Evolutionary conservation across 306 rosid genomes (phyloP).

Genomic region (Dalbergia cochinchinensis): DNA sequence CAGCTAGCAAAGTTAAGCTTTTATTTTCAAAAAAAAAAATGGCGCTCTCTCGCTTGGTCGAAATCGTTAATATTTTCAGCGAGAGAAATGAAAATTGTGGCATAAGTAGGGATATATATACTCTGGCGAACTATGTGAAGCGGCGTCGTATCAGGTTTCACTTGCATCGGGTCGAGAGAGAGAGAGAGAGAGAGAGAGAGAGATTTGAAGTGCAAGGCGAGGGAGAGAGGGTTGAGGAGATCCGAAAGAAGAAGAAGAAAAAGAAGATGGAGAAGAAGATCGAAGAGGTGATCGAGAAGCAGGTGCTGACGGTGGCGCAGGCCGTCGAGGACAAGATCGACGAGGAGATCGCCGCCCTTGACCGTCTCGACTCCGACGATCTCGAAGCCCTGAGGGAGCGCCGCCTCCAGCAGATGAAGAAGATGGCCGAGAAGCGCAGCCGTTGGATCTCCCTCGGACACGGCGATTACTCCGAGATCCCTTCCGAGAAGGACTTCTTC

Average conservation of each 20-base stretch:
- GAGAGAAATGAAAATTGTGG: too few relatives aligned
- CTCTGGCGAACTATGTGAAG: neutral
- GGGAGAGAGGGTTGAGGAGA: constrained; percentile 8
- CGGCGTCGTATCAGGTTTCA: constrained; percentile 26
- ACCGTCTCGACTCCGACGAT: constrained; percentile 85
- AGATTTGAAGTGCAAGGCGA: constrained; percentile 4
- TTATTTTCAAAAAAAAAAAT: neutral
- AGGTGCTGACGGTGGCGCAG: constrained; percentile 82
- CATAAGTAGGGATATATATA: too few relatives aligned
- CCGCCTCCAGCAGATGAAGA: constrained; percentile 95
- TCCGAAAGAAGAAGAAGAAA: constrained; percentile 50
- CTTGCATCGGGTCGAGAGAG: neutral
- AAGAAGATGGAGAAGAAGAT: constrained; percentile 77
- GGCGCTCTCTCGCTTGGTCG: neutral
- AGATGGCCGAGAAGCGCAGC: constrained; percentile 93
- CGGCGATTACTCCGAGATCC: constrained; percentile 82
- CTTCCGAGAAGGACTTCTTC: constrained; percentile 90
- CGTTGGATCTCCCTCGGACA: constrained; percentile 96
- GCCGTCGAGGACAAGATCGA: constrained; percentile 92
- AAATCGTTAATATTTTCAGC: too few relatives aligned
- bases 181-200: too few relatives aligned
- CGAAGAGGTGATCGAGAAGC: constrained; percentile 88
- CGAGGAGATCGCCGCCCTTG: constrained; percentile 86
- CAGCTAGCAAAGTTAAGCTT: too few relatives aligned
- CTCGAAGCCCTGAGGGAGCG: constrained; percentile 89